Evolutionary conservation across 1,139 yeast species (phyloP), one percentile per base, ranked within the genome.

Genomic region (Williopsis jadinii): DNA sequence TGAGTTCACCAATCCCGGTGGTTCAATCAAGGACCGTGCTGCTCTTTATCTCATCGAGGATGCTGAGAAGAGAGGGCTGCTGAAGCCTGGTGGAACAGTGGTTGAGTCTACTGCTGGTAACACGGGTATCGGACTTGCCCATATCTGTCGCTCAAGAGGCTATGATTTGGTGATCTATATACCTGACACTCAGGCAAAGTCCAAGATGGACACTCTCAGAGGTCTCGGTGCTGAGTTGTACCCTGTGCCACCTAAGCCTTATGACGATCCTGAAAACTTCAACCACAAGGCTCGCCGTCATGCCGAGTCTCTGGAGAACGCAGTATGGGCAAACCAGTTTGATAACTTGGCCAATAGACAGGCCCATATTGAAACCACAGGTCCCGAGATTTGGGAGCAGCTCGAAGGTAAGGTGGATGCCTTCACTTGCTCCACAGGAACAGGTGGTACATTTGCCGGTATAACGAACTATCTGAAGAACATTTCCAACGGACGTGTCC

Each of bases 1-100:
- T 11, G 97, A 87, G 64, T 84, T 80, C 66, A 84, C 84, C 83
- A 87, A 88, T 63, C 97, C 97, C 2, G 96, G 96, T 38, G 97
- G 96, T 1, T 83, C 95, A 6, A 88, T 88, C 46, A 87, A 87
- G 60, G 97, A 87, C 60, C 73, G 97, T 45, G 96, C 96, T 8
- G 96, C 96, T 0, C 67, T 84, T 38, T 86, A 69, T 55, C 72
- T 88, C 43, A 69, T 87, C 44, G 73, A 82, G 54, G 90, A 84
- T 53, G 96, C 96, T 27, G 96, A 88, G 59, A 61, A 64, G 36
- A 70, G 70, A 47, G 95, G 95, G 1, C 64, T 73, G 45, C 66
- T 85, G 45, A 61, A 67, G 45, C 77, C 64, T 9, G 57, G 59
- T 28, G 70, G 68, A 27, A 78, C 84, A 3, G 73, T 80, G 32